Evolutionary conservation across 106 monocot species (phyloP).

Genomic region (Dendrobium catenatum): DNA sequence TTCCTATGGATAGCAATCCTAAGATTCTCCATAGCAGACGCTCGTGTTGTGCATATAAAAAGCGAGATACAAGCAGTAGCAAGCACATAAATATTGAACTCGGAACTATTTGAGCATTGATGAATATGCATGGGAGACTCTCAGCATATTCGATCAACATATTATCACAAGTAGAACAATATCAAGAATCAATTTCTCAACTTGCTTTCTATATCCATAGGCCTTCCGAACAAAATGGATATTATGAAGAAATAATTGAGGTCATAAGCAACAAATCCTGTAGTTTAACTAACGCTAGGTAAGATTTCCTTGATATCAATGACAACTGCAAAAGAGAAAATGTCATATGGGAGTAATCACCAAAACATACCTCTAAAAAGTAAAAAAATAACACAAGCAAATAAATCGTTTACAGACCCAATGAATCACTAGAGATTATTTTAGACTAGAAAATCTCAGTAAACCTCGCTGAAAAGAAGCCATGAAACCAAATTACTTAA

Average conservation of each 20-base stretch:
- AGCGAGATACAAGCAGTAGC: background rate
- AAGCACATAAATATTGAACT: background rate
- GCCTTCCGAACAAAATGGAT: background rate
- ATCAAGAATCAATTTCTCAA: background rate
- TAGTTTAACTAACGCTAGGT: background rate
- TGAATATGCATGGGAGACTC: background rate
- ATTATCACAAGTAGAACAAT: background rate
- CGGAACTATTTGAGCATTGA: background rate
- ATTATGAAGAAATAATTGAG: background rate
- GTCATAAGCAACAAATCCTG: background rate
- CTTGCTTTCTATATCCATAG: background rate
- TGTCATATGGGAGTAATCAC: no score
- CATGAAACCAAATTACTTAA: background rate
- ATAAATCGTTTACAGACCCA: background rate
- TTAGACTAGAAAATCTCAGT: background rate
- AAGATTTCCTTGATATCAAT: background rate
- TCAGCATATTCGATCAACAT: background rate
- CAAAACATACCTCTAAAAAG: background rate
- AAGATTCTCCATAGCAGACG: background rate
- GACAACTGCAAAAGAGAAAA: no score
- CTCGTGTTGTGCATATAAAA: background rate
- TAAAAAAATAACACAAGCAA: background rate
- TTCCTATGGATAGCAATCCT: background rate
- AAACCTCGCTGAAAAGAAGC: background rate
- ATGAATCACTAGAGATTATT: background rate